Evolutionary conservation across 306 rosid genomes (phyloP).

Genomic region (Myrica gale): DNA sequence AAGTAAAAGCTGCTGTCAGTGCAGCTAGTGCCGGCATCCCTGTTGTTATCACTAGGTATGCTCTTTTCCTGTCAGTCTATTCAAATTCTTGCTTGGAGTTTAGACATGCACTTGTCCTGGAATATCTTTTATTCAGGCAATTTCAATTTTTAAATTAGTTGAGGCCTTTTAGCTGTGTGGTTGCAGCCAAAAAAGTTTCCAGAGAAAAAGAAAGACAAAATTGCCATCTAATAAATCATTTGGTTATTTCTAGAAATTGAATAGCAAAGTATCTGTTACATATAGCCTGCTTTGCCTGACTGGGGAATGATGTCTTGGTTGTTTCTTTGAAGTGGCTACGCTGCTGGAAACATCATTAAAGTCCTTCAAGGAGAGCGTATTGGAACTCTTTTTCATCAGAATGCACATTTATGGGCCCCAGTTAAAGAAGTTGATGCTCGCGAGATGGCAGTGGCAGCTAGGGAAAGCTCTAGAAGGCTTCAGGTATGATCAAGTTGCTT

Average conservation of each 20-base stretch:
- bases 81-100: conserved; percentile 5
- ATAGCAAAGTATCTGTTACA: not conserved
- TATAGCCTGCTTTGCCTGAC: conserved; percentile 23
- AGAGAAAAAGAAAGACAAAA: not conserved
- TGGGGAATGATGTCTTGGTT: conserved; percentile 11
- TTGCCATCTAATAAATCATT: conserved; percentile 1
- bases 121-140: not conserved
- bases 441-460: conserved; percentile 94
- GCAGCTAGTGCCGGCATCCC: conserved; percentile 95
- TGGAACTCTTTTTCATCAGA: conserved; percentile 93
- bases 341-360: conserved; percentile 67
- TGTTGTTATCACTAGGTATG: conserved; percentile 88
- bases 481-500: conserved; percentile 55
- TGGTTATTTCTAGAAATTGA: not conserved
- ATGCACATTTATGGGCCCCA: conserved; percentile 72
- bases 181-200: conserved; percentile 8
- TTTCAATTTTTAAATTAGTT: not conserved
- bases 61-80: not conserved
- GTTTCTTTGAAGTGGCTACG: conserved; percentile 62
- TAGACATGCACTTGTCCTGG: not conserved
- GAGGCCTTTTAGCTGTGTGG: conserved; percentile 6
- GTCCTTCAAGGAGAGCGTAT: conserved; percentile 82
- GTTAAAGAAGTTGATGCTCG: conserved; percentile 68
- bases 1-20: conserved; percentile 89
- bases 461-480: conserved; percentile 92